Evolutionary conservation across 176 grass and related monocot species (phyloP).

Genomic region (Oryza longistaminata): DNA sequence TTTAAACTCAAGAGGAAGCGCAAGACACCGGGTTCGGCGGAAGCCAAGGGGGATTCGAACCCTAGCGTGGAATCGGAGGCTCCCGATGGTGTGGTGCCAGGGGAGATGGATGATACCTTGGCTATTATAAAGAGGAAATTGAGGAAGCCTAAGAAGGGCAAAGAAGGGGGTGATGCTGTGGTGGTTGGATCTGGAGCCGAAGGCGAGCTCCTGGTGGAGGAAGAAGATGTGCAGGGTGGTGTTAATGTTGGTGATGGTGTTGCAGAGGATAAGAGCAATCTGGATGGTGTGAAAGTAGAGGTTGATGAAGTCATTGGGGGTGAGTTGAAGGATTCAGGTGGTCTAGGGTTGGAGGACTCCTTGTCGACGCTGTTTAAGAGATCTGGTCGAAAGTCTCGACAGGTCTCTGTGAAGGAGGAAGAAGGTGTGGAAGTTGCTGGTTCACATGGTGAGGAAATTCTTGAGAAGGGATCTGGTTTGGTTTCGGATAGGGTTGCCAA

Average conservation of each 20-base stretch:
- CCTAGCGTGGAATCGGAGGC: slow-evolving; percentile 12
- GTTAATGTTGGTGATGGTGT: slow-evolving; percentile 21
- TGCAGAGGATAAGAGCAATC: slow-evolving; percentile 32
- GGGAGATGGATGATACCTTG: slow-evolving; percentile 89
- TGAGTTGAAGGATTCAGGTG: slow-evolving; percentile 37
- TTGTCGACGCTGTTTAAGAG: slow-evolving; percentile 61
- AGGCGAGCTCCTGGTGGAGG: slow-evolving; percentile 29
- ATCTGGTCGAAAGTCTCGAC: slow-evolving; percentile 39
- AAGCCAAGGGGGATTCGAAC: slow-evolving; percentile 1
- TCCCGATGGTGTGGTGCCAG: slow-evolving; percentile 22
- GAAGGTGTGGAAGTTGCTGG: slow-evolving; percentile 29
- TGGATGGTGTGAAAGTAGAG: slow-evolving; percentile 35
- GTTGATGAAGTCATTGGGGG: not conserved
- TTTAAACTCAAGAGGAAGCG: slow-evolving; percentile 16
- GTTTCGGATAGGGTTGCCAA: slow-evolving; percentile 34
- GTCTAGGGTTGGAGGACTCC: slow-evolving; percentile 66
- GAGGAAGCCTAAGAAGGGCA: slow-evolving; percentile 77
- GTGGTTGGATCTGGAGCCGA: slow-evolving; percentile 35
- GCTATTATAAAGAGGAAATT: slow-evolving; percentile 84
- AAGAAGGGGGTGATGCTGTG: slow-evolving; percentile 17
- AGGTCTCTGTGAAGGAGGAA: slow-evolving; percentile 48
- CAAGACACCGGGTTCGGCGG: not conserved
- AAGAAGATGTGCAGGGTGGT: slow-evolving; percentile 45
- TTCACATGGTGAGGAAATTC: slow-evolving; percentile 38
- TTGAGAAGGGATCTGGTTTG: slow-evolving; percentile 48